These are phyloP conservation scores for Elsinoe fawcettii DNA, from an alignment of 2,329 filamentous ascomycete species.

Conservation along the genomic window DNA sequence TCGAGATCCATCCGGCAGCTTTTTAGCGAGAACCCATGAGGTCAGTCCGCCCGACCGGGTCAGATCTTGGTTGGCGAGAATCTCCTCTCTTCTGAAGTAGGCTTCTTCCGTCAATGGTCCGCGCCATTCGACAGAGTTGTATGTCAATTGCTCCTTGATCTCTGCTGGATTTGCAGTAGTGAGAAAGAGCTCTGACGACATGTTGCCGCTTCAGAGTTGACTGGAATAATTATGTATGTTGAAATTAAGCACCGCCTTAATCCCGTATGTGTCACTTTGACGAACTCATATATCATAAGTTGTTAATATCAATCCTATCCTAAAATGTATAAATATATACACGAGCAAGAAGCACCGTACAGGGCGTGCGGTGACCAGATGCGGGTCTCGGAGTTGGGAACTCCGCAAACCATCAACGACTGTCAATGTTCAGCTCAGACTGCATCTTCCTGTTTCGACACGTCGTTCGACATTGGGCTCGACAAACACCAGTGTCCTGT, in stretches of 20 bases:
- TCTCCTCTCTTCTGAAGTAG: slow-evolving; percentile 51
- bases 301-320: no score
- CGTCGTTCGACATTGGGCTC: no score
- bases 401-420: background rate
- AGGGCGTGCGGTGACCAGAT: background rate
- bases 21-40: slow-evolving; percentile 49
- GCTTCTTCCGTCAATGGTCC: slow-evolving; percentile 47
- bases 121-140: slow-evolving; percentile 52
- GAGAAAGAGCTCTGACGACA: slow-evolving; percentile 41
- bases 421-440: no score
- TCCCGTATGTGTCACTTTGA: no score
- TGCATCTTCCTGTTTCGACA: no score
- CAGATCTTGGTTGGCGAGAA: slow-evolving; percentile 44
- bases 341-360: background rate
- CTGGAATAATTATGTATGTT: background rate
- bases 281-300: no score
- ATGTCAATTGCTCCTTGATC: slow-evolving; percentile 42
- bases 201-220: background rate
- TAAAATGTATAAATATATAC: no score
- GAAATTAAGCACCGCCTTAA: no score
- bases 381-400: background rate
- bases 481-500: no score
- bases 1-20: slow-evolving; percentile 31
- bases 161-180: slow-evolving; percentile 50
- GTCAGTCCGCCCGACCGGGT: slow-evolving; percentile 50